A percentile compares a stretch with the other conserved stretches of the same genome.
Evolutionary conservation across 371 early-diverging fungal genomes (phyloP).

Genomic region (Mucor plumbeus): DNA sequence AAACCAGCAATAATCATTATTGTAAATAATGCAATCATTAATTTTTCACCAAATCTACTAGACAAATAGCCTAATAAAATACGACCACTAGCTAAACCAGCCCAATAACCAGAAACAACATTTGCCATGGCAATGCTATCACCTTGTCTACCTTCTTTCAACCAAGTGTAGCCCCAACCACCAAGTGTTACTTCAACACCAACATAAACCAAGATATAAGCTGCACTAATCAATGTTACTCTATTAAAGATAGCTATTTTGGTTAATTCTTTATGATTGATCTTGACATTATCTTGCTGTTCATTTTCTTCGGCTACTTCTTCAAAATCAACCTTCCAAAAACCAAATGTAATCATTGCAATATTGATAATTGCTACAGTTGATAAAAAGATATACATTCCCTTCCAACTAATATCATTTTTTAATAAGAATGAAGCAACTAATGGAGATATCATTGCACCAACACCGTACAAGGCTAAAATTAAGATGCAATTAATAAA

Average conservation of each 20-base stretch:
- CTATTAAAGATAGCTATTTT: conserved; percentile 29
- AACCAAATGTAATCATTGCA: conserved; percentile 25
- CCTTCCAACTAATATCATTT: conserved; percentile 33
- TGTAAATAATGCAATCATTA: conserved; percentile 36
- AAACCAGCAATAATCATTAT: conserved; percentile 23
- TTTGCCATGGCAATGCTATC: conserved; percentile 25
- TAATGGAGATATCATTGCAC: conserved; percentile 41
- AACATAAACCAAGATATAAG: conserved; percentile 41
- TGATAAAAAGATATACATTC: conserved; percentile 33
- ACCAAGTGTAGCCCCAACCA: conserved; percentile 40
- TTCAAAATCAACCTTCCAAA: conserved; percentile 24
- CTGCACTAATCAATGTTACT: conserved; percentile 35
- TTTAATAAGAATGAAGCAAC: conserved; percentile 31
- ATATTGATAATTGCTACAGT: conserved; percentile 24
- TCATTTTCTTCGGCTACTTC: conserved; percentile 9
- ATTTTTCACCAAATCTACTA: conserved; percentile 37
- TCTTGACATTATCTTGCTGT: not conserved
- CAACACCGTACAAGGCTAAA: conserved; percentile 42
- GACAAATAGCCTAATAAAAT: conserved; percentile 38
- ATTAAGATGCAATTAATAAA: not conserved
- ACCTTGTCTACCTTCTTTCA: conserved; percentile 39
- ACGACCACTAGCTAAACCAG: conserved; percentile 38
- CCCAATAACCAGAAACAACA: conserved; percentile 42
- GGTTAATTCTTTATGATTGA: conserved; percentile 20
- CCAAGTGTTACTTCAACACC: conserved; percentile 47